Evolutionary conservation across 2,329 filamentous ascomycete genomes (phyloP), one percentile per base, ranked within the genome.

Genomic region (Colletotrichum spinosum): DNA sequence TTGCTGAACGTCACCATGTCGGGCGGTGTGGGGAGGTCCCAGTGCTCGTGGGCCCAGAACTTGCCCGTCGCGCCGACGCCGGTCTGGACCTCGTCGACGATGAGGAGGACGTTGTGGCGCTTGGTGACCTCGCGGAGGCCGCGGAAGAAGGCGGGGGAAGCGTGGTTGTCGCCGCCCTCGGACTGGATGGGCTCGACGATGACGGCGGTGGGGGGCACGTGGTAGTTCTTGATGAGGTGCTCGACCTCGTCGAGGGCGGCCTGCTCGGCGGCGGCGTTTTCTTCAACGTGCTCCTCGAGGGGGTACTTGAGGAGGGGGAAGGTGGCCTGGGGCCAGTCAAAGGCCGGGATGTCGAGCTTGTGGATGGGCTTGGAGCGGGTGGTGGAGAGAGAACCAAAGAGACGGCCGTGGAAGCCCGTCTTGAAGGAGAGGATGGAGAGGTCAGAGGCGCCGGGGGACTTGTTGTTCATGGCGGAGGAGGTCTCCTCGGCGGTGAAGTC

Each of bases 31-130:
- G 85, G 75, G 48, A 97, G 86, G 77, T 92, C 86, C 94, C 94
- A 97, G 88, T 97, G 94, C 73, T 97, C 93, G 83, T 97, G 94
- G 8, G 94, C 94, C 94, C 94, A 97, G 88, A 97, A 97, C 78
- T 92, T 94, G 72, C 94, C 94, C 0, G 94, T 97, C 44, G 94
- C 93, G 72, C 94, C 94, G 34, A 97, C 90, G 76, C 94, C 94
- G 7, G 94, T 97, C 82, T 97, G 94, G 10, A 97, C 94, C 81
- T 97, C 94, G 77, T 97, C 94, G 69, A 97, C 94, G 75, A 97
- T 97, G 78, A 97, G 84, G 63, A 97, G 88, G 37, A 97, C 87
- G 71, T 89, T 85, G 81, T 93, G 88, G 78, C 89, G 90, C 76
- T 88, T 86, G 44, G 94, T 97, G 67, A 97, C 79, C 48, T 88